A percentile compares a stretch with the other conserved stretches of the same genome.
phyloP scores from a whole-genome alignment of 441 rosid species.

The Gossypium davidsonii region DNA sequence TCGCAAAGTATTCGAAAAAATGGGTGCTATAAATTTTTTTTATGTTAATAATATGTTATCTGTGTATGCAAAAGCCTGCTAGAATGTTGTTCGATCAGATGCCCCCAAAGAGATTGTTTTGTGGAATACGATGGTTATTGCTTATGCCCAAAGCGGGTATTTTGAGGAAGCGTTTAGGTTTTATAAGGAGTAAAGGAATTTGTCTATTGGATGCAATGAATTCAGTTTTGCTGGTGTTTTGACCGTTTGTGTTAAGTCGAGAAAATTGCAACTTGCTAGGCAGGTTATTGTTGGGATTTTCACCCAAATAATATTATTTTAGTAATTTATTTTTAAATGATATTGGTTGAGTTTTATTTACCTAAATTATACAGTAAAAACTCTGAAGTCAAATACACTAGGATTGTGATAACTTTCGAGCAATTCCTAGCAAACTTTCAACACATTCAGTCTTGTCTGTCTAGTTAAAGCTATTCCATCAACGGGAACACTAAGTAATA shows the following conservation, averaged over 20 bases:
- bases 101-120: conserved; percentile 62
- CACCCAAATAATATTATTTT: too few species aligned
- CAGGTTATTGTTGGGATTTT: conserved; percentile 30
- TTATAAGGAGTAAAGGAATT: conserved; percentile 49
- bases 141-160: conserved; percentile 40
- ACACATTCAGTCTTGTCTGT: too few species aligned
- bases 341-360: too few species aligned
- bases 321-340: too few species aligned
- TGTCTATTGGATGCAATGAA: conserved; percentile 46
- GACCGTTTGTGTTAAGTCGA: conserved; percentile 49
- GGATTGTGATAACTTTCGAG: too few species aligned
- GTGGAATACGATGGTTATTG: conserved; percentile 79
- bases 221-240: conserved; percentile 63
- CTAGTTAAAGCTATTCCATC: too few species aligned
- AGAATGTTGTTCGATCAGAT: conserved; percentile 57
- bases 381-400: too few species aligned
- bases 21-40: conserved; percentile 51
- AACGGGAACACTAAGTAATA: too few species aligned
- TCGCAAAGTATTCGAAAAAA: conserved; percentile 52
- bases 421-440: too few species aligned
- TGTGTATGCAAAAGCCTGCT: conserved; percentile 58
- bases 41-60: conserved; percentile 67
- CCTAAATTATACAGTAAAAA: too few species aligned
- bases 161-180: conserved; percentile 36
- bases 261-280: conserved; percentile 35